These are phyloP conservation scores for Lepidium sativum DNA, from an alignment of 345 rosid species.

Conservation along the genomic window DNA sequence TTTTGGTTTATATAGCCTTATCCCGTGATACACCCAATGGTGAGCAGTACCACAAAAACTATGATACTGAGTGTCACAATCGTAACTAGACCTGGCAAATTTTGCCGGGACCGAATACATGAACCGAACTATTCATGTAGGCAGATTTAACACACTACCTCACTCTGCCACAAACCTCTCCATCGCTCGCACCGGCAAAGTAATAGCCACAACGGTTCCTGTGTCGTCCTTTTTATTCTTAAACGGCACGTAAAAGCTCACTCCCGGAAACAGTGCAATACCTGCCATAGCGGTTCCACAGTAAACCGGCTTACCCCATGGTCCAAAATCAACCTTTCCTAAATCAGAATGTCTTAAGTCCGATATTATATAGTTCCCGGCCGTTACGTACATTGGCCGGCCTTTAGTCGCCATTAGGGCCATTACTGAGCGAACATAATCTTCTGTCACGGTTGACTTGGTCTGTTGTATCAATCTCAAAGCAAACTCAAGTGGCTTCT, in stretches of 20 bases:
- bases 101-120: too few relatives aligned
- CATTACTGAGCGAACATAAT: slow-evolving; percentile 22
- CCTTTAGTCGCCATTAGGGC: slow-evolving; percentile 30
- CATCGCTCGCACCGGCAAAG: slow-evolving; percentile 26
- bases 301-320: slow-evolving; percentile 50
- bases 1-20: too few relatives aligned
- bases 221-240: slow-evolving; percentile 31
- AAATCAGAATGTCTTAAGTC: slow-evolving; percentile 41
- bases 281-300: slow-evolving; percentile 41
- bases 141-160: background rate
- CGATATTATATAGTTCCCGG: slow-evolving; percentile 34
- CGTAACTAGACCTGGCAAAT: too few relatives aligned
- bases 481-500: slow-evolving; percentile 42
- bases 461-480: slow-evolving; percentile 37
- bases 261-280: slow-evolving; percentile 33
- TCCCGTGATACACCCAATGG: too few relatives aligned
- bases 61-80: too few relatives aligned
- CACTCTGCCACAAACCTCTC: slow-evolving; percentile 23
- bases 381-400: slow-evolving; percentile 36
- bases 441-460: slow-evolving; percentile 31
- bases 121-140: background rate
- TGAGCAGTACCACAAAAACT: too few relatives aligned
- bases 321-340: slow-evolving; percentile 39
- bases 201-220: slow-evolving; percentile 19
- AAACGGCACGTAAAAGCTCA: slow-evolving; percentile 36